Percentiles rank a stretch among this genome's conserved stretches.
Evolutionary conservation across 148 eudicot genomes (phyloP).

Genomic region (Silene conica): DNA sequence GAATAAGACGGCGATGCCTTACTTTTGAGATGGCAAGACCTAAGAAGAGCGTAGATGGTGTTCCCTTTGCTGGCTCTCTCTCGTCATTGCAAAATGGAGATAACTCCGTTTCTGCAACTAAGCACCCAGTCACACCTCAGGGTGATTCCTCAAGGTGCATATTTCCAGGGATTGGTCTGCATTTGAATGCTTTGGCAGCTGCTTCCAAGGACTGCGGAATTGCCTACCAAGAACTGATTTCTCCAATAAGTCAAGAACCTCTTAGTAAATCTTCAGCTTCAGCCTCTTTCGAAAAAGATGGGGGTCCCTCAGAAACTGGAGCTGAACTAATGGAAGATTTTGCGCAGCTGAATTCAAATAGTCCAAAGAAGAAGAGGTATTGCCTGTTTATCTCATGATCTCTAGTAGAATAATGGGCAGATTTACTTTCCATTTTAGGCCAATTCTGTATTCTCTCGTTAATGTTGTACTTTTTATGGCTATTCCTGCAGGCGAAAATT

Average conservation of each 20-base stretch:
- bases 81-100: conserved; percentile 33
- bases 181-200: conserved; percentile 81
- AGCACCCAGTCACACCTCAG: conserved; percentile 34
- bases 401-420: neutral
- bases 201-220: conserved; percentile 46
- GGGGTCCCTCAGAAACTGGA: conserved; percentile 36
- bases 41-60: conserved; percentile 42
- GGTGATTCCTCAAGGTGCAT: conserved; percentile 46
- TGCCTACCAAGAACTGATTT: conserved; percentile 33
- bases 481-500: conserved; percentile 52
- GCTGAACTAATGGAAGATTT: conserved; percentile 42
- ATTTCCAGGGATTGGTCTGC: conserved; percentile 87
- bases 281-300: conserved; percentile 33
- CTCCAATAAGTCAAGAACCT: conserved; percentile 29
- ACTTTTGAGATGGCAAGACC: conserved; percentile 72
- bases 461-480: conserved; percentile 11
- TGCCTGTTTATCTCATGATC: conserved; percentile 14
- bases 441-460: conserved; percentile 10
- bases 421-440: conserved; percentile 1
- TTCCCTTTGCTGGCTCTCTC: conserved; percentile 36
- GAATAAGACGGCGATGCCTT: conserved; percentile 83
- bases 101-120: conserved; percentile 27
- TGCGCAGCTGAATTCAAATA: conserved; percentile 41
- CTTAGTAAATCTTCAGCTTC: conserved; percentile 25
- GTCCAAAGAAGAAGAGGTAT: conserved; percentile 86